Evolutionary conservation across 495 filamentous ascomycete genomes (phyloP).

Genomic region (Astrocystis sublimbata): DNA sequence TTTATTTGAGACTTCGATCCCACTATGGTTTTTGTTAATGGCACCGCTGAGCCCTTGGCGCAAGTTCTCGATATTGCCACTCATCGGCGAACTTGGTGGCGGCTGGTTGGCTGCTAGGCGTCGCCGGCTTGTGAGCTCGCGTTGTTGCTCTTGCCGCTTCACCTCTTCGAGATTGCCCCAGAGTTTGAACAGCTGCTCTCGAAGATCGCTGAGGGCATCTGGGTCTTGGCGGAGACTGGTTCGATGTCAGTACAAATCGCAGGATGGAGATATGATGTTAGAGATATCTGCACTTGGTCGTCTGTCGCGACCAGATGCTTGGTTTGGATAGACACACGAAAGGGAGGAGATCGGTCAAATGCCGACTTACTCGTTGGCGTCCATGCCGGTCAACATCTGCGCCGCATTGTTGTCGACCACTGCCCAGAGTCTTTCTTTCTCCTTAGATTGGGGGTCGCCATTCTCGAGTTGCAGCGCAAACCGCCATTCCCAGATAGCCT

Average conservation of each 20-base stretch:
- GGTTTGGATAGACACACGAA: background rate
- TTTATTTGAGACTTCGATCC: slow-evolving; percentile 38
- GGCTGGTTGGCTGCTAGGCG: slow-evolving; percentile 29
- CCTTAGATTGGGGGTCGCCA: slow-evolving; percentile 34
- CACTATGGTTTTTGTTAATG: background rate
- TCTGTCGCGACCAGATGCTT: background rate
- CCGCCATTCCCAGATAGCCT: slow-evolving; percentile 70
- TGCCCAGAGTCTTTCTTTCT: slow-evolving; percentile 55
- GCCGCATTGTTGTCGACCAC: slow-evolving; percentile 66
- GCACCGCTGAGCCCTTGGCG: background rate
- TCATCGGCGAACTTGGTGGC: slow-evolving; percentile 23
- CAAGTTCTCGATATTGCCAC: background rate
- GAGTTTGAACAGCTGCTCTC: slow-evolving; percentile 72
- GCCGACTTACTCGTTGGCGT: slow-evolving; percentile 65
- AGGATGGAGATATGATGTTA: too few relatives aligned
- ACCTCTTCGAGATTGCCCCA: slow-evolving; percentile 86
- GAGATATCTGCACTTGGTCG: too few relatives aligned
- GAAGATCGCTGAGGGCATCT: slow-evolving; percentile 49
- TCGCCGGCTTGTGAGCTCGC: slow-evolving; percentile 10
- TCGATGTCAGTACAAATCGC: slow-evolving; percentile 13
- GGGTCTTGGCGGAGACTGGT: slow-evolving; percentile 55
- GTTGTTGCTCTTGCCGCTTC: slow-evolving; percentile 42
- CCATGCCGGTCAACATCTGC: slow-evolving; percentile 63
- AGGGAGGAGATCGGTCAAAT: background rate
- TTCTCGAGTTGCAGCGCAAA: slow-evolving; percentile 75